Evolutionary conservation across 192 early-diverging fungal genomes (phyloP).

Genomic region (Funneliformis geosporum): DNA sequence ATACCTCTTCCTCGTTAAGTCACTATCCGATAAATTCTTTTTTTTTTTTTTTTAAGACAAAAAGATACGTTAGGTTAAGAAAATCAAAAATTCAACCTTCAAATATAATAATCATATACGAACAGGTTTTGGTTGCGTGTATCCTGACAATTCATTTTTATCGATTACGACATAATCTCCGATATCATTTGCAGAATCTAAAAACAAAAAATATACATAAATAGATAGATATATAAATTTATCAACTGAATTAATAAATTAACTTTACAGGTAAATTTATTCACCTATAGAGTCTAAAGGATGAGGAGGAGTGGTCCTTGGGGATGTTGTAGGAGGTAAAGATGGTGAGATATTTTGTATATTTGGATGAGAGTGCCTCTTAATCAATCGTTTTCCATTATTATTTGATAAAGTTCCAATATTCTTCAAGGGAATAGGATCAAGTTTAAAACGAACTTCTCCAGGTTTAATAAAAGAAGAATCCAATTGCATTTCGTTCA

Average conservation of each 20-base stretch:
- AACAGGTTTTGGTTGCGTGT: neutral
- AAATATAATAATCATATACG: neutral
- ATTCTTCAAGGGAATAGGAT: neutral
- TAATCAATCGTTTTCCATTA: neutral
- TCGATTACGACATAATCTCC: neutral
- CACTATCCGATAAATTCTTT: neutral
- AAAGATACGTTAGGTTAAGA: neutral
- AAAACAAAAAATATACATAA: neutral
- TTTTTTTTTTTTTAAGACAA: neutral
- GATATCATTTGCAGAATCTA: neutral
- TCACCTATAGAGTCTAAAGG: neutral
- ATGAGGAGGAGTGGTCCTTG: neutral
- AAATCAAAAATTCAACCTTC: neutral
- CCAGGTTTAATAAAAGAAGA: neutral
- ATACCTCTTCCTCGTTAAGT: neutral
- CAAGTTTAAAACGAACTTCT: neutral
- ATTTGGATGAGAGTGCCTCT: neutral
- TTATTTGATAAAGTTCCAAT: neutral
- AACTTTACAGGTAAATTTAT: neutral
- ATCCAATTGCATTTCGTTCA: neutral
- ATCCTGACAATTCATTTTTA: neutral
- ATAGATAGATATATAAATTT: no score
- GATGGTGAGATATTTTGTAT: neutral
- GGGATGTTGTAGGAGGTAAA: neutral
- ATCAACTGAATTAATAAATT: no score